phyloP scores from a whole-genome alignment of 1,284 basidiomycete species.

The Tausonia pullulans region DNA sequence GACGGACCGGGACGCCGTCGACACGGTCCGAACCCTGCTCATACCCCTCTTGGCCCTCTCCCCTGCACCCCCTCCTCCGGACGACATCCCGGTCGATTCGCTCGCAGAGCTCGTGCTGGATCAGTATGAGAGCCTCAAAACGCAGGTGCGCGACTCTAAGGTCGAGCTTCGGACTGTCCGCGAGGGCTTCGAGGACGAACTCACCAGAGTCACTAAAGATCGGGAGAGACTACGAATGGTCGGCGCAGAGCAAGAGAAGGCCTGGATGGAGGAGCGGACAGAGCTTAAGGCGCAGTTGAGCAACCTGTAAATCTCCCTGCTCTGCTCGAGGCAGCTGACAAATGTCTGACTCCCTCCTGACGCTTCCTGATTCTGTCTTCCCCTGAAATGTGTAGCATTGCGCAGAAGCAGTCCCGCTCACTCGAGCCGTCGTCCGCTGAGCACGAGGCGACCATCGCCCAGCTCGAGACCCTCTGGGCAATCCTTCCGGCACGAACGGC shows the following conservation, averaged over 20 bases:
- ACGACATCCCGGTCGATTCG: conserved; percentile 7
- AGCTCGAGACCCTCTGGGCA: conserved; percentile 63
- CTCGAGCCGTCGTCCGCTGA: conserved; percentile 2
- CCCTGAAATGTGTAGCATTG: no score
- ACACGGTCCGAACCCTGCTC: conserved; percentile 1
- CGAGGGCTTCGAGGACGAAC: conserved; percentile 6
- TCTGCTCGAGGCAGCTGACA: background rate
- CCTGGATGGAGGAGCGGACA: conserved; percentile 10
- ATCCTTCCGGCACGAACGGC: conserved; percentile 50
- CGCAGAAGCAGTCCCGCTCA: no score
- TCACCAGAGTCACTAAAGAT: background rate
- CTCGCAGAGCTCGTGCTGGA: conserved; percentile 10
- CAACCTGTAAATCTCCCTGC: background rate
- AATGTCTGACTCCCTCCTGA: background rate
- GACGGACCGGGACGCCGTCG: background rate
- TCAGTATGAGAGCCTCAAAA: conserved; percentile 7
- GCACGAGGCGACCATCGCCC: conserved; percentile 41
- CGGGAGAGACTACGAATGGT: background rate
- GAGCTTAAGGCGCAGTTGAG: background rate
- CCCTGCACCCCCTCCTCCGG: background rate
- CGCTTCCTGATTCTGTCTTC: background rate
- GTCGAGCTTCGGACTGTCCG: conserved; percentile 3
- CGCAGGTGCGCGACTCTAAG: background rate
- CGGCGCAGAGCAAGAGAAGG: background rate
- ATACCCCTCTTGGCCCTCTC: conserved; percentile 3